Conservation (phyloP, 148 eudicot genomes). For the Oxyria digyna region DNA sequence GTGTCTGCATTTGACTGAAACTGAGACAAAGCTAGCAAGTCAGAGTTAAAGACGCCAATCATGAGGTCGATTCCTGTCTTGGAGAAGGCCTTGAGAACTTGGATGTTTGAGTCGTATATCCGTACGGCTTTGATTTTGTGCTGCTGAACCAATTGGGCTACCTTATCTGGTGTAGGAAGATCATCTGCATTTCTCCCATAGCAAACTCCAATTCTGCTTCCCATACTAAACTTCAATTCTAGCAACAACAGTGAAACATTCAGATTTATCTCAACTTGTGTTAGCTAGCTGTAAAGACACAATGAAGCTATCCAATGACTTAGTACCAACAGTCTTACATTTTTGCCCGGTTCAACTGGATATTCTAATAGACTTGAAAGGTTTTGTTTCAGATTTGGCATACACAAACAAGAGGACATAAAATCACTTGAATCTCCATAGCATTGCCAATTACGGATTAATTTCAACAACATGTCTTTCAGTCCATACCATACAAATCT, state of each 20-base stretch:
- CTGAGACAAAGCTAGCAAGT: slow-evolving; percentile 71
- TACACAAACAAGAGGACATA: background rate
- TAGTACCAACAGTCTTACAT: too few species aligned
- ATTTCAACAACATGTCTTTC: background rate
- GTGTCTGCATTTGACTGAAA: slow-evolving; percentile 84
- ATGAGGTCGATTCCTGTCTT: slow-evolving; percentile 83
- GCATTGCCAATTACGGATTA: background rate
- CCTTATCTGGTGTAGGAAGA: slow-evolving; percentile 93
- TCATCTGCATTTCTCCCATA: slow-evolving; percentile 95
- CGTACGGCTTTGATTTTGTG: slow-evolving; percentile 73
- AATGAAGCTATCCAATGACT: too few species aligned
- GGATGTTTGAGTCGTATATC: slow-evolving; percentile 78
- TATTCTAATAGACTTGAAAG: too few species aligned
- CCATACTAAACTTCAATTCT: slow-evolving; percentile 41
- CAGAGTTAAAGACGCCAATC: slow-evolving; percentile 74
- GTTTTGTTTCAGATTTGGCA: background rate
- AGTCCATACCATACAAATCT: too few species aligned
- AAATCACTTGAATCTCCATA: background rate
- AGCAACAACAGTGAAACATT: background rate
- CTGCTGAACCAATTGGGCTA: slow-evolving; percentile 47
- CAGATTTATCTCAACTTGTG: too few species aligned
- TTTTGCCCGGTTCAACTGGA: background rate
- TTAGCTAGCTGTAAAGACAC: too few species aligned
- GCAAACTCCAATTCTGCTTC: slow-evolving; percentile 74
- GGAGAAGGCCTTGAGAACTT: slow-evolving; percentile 86